Evolutionary conservation across 345 rosid species (phyloP).

Genomic region (Gossypium turneri): DNA sequence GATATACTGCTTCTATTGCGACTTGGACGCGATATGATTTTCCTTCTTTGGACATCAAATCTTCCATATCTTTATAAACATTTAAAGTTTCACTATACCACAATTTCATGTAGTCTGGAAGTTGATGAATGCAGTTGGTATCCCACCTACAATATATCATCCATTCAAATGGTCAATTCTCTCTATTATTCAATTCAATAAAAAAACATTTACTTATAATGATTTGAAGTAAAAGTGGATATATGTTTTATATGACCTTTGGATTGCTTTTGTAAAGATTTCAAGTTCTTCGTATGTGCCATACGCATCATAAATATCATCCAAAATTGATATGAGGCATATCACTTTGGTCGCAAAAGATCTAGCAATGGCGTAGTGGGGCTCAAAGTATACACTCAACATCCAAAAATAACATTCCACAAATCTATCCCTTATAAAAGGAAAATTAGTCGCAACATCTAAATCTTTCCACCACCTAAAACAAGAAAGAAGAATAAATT

Average conservation of each 20-base stretch:
- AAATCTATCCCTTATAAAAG: constrained; percentile 27
- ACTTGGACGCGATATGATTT: neutral
- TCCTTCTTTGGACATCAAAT: neutral
- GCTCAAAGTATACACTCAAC: constrained; percentile 13
- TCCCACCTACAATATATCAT: neutral
- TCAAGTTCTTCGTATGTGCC: constrained; percentile 22
- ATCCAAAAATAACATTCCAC: constrained; percentile 29
- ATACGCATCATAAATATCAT: constrained; percentile 25
- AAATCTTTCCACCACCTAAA: constrained; percentile 33
- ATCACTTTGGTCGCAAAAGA: constrained; percentile 9
- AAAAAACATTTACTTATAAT: no score
- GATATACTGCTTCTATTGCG: neutral
- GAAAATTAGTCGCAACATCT: constrained; percentile 21
- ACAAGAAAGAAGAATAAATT: neutral
- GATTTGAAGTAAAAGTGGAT: no score
- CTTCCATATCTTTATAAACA: neutral
- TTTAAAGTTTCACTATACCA: neutral
- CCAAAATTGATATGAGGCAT: constrained; percentile 13
- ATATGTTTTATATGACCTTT: neutral
- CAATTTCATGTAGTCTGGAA: neutral
- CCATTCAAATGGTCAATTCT: neutral
- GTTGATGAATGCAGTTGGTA: neutral
- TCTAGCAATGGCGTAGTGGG: constrained; percentile 19
- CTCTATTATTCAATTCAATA: no score
- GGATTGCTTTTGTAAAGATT: constrained; percentile 21